Evolutionary conservation across 164 flowering plant genomes (phyloP).

Genomic region (Macadamia tetraphylla): DNA sequence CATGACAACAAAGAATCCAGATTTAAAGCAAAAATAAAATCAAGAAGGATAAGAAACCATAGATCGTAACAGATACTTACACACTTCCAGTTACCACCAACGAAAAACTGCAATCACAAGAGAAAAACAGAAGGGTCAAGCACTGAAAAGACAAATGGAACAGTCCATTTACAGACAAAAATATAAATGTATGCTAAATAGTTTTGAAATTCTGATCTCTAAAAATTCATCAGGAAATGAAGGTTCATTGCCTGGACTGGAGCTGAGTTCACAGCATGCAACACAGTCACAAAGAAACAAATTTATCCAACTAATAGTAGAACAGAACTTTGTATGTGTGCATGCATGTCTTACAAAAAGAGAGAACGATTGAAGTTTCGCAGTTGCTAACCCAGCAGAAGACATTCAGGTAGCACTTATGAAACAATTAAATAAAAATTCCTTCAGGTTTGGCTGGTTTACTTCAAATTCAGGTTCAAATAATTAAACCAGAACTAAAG

Average conservation of each 20-base stretch:
- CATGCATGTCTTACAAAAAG: no score
- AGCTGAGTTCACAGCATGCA: neutral
- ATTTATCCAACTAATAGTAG: neutral
- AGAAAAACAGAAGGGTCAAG: constrained; percentile 6
- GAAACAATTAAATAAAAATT: no score
- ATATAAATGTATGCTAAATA: neutral
- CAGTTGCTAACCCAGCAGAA: neutral
- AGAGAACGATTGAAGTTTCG: neutral
- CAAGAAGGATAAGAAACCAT: neutral
- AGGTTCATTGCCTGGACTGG: neutral
- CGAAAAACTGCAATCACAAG: constrained; percentile 82
- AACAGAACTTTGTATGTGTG: neutral
- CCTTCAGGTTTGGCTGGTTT: no score
- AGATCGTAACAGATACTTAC: constrained; percentile 46
- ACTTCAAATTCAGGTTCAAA: no score
- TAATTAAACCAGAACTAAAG: no score
- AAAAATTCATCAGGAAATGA: neutral
- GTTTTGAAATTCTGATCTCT: neutral
- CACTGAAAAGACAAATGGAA: constrained; percentile 2
- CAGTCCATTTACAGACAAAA: neutral
- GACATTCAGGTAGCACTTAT: neutral
- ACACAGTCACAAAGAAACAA: neutral
- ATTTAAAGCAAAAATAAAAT: neutral
- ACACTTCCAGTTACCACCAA: constrained; percentile 99
- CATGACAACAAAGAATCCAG: neutral